Conservation (phyloP, 176 grass and related monocot species). For the Saccharum spontaneum region DNA sequence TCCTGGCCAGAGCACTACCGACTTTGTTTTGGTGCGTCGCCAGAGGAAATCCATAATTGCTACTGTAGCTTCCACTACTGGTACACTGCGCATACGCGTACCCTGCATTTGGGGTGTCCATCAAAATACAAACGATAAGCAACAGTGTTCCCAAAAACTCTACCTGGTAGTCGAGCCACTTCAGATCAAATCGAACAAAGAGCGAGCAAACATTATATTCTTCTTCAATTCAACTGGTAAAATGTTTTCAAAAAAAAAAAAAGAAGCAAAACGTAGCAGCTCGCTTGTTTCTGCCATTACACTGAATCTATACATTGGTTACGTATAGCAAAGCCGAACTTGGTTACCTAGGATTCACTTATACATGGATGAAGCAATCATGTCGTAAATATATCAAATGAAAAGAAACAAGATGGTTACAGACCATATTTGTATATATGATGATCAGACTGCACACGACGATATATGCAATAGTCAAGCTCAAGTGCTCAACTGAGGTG, state of each 20-base stretch:
- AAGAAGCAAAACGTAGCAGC: not conserved
- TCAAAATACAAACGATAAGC: not conserved
- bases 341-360: not conserved
- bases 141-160: not conserved
- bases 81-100: too few species aligned
- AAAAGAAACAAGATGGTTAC: not conserved
- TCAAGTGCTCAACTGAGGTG: conserved; percentile 73
- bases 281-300: not conserved
- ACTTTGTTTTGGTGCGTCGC: too few species aligned
- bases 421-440: not conserved
- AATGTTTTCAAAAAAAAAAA: too few species aligned
- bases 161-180: not conserved
- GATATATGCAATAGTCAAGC: not conserved
- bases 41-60: too few species aligned
- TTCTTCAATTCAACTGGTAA: not conserved
- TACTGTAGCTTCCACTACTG: too few species aligned
- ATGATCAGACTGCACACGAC: not conserved
- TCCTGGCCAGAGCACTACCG: too few species aligned
- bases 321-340: not conserved
- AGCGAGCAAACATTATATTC: not conserved
- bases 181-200: not conserved
- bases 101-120: not conserved
- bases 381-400: not conserved
- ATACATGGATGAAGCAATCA: not conserved
- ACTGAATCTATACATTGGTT: not conserved